These are phyloP conservation scores for Emericellopsis cladophorae DNA, from an alignment of 2,329 filamentous ascomycete genomes.

Conservation along the genomic window DNA sequence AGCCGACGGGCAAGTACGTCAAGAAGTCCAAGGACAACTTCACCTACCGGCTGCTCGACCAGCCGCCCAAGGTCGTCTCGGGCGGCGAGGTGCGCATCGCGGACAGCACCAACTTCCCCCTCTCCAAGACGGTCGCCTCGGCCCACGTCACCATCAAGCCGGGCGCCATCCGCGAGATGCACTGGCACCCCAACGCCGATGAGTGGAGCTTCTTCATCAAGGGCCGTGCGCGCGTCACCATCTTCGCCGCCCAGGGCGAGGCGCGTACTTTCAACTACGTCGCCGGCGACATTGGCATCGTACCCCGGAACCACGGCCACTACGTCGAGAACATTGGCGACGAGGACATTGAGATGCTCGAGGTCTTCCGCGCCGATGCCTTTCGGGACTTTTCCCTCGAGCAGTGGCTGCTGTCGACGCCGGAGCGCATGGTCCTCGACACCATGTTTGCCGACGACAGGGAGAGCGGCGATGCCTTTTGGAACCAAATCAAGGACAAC, in stretches of 20 bases:
- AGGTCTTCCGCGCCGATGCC: conserved; percentile 59
- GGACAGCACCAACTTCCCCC: conserved; percentile 63
- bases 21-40: conserved; percentile 58
- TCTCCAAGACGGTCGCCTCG: conserved; percentile 61
- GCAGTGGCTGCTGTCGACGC: conserved; percentile 65
- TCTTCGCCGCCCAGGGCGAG: conserved; percentile 57
- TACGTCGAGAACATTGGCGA: conserved; percentile 76
- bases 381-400: conserved; percentile 64
- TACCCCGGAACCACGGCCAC: conserved; percentile 66
- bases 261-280: conserved; percentile 67
- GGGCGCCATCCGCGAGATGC: conserved; percentile 64
- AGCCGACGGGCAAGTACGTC: conserved; percentile 45
- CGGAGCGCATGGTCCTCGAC: conserved; percentile 51
- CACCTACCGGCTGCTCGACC: conserved; percentile 59
- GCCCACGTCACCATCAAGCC: conserved; percentile 61
- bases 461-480: conserved; percentile 49
- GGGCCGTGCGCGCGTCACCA: conserved; percentile 59
- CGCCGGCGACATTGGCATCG: conserved; percentile 64
- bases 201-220: conserved; percentile 73
- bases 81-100: conserved; percentile 64
- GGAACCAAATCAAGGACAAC: conserved; percentile 46
- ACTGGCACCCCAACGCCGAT: conserved; percentile 71
- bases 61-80: conserved; percentile 50
- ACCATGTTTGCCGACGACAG: conserved; percentile 52
- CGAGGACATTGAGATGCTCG: conserved; percentile 62